These are phyloP conservation scores for Citrus sinensis DNA, from an alignment of 345 rosid genomes.

Conservation along the genomic window DNA sequence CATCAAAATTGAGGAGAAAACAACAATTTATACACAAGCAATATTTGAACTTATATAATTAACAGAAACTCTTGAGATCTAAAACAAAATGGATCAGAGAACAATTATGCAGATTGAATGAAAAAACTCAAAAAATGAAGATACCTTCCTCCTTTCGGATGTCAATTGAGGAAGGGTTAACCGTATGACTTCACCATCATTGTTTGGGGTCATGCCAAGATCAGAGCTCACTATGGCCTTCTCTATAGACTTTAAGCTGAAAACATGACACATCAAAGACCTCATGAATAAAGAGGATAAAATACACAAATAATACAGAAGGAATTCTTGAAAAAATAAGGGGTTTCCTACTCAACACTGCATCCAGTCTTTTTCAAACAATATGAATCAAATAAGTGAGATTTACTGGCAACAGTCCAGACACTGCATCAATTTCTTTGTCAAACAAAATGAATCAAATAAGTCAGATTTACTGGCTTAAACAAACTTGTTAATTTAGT, in stretches of 20 bases:
- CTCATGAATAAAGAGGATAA: not conserved
- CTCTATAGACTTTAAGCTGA: constrained; percentile 85
- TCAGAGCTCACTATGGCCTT: constrained; percentile 87
- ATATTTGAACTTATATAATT: not conserved
- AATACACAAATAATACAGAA: not conserved
- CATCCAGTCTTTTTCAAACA: not conserved
- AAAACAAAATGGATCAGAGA: not conserved
- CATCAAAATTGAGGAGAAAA: not conserved
- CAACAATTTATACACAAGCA: not conserved
- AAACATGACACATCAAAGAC: constrained; percentile 13
- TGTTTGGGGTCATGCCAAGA: constrained; percentile 87
- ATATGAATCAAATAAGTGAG: not conserved
- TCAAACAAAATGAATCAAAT: no score
- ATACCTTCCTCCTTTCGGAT: constrained; percentile 89
- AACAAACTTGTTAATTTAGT: not conserved
- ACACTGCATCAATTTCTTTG: no score
- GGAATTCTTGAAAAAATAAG: not conserved
- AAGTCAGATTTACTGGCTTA: not conserved
- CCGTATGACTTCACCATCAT: constrained; percentile 91
- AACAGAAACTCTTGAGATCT: not conserved
- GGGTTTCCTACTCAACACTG: not conserved
- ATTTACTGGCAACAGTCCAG: no score
- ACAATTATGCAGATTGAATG: not conserved
- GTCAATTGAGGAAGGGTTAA: constrained; percentile 84
- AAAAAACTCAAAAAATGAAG: constrained; percentile 12